Base-by-base conservation (phyloP, 164 flowering plant genomes). In the Piper longum region DNA sequence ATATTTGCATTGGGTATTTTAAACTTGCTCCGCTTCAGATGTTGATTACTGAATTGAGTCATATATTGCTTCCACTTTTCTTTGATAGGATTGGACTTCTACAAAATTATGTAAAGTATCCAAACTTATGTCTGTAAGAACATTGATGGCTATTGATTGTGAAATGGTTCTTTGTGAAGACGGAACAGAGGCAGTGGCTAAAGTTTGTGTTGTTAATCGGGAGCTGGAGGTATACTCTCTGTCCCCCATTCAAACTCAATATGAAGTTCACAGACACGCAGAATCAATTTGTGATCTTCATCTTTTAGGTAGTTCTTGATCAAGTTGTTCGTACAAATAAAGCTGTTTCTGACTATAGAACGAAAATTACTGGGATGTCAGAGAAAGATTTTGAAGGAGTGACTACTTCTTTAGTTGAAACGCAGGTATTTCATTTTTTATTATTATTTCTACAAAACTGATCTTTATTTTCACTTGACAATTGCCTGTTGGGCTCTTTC, bases 81-180 rank as follows among this genome's bases (percentile, higher is more conserved):
- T 65, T 56, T 60, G 11, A 60, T 80, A 90, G 97, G 96, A 65
- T 0, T 93, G 99, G 97, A 40, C 81, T 40, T 79, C 83, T 44
- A 82, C 84, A 44, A 84, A 83, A 71, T 58, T 74, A 13, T 63
- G 73, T 40, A 77, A 78, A 71, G 73, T 75, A 54, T 70, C 81
- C 43, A 84, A 84, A 79, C 60, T 58, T 36, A 41, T 67, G 70
- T 71, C 64, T 62, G 80, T 85, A 61, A 78, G 66, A 66, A 61
- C 58, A 43, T 81, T 93, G 84, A 41, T 85, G 63, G 90, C 99
- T 71, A 72, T 90, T 75, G 99, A 90, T 71, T 93, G 99, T 81
- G 99, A 93, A 82, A 93, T 93, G 99, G 97, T 93, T 64, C 91
- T 85, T 63, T 93, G 99, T 80, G 78, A 87, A 79, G 96, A 90